phyloP scores from a whole-genome alignment of 306 rosid genomes.

The Castanopsis chinensis region DNA sequence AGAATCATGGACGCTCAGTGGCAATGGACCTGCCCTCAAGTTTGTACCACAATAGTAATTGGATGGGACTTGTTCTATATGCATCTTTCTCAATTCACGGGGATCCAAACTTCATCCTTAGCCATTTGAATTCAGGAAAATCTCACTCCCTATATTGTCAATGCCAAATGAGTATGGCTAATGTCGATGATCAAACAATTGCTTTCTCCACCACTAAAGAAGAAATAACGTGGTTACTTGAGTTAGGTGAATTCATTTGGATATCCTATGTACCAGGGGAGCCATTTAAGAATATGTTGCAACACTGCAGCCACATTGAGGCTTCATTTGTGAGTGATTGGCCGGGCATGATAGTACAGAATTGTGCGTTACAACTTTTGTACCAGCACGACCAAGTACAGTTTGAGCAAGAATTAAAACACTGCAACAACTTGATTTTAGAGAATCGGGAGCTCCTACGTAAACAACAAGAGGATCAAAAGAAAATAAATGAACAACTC shows the following conservation, averaged over 20 bases:
- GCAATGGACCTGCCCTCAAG: too few species aligned
- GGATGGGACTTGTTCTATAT: too few species aligned
- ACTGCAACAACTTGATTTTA: neutral
- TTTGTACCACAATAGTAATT: too few species aligned
- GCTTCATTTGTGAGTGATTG: neutral
- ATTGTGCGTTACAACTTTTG: neutral
- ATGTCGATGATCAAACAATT: too few species aligned
- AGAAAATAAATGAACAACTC: neutral
- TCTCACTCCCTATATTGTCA: too few species aligned
- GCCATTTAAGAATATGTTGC: neutral
- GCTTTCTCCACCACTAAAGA: too few species aligned
- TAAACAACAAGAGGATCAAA: neutral
- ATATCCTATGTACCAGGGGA: neutral
- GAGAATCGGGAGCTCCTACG: accelerated
- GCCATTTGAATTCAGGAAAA: too few species aligned
- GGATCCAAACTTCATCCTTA: too few species aligned
- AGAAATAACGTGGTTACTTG: neutral
- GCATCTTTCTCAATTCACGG: too few species aligned
- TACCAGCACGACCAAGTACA: neutral
- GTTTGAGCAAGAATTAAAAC: neutral
- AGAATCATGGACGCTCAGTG: too few species aligned
- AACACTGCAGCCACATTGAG: neutral
- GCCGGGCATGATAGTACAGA: neutral
- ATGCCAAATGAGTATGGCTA: too few species aligned
- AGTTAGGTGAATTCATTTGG: neutral